Base-by-base conservation (phyloP, 1,284 basidiomycete genomes). In the Trichosporon sp. region DNA sequence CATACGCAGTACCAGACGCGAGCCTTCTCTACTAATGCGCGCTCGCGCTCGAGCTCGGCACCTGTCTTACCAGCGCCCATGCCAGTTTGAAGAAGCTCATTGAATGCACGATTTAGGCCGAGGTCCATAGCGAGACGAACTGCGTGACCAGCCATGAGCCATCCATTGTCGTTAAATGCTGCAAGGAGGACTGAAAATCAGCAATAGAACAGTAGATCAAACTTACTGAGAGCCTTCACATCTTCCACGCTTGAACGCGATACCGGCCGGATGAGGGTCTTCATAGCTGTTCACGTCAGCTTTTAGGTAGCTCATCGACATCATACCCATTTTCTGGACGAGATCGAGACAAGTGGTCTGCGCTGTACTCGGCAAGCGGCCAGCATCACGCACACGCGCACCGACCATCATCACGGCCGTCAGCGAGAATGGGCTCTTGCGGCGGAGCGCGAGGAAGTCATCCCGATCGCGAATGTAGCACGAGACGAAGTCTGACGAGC, bases 51-150 rank as follows among this genome's bases (percentile, higher is more conserved):
- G 79, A 78, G 65, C 85, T 84, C 21, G 81, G 65, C 59, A 5
- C 36, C 76, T 2, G 74, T 77, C 74, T 88, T 88, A 56, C 83
- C 82, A 16, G 83, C 80, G 65, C 83, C 83, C 81, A 85, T 83
- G 77, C 92, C 90, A 27, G 88, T 84, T 69, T 85, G 85, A 32
- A 87, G 79, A 23, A 93, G 81, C 72, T 84, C 85, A 9, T 89
- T 89, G 89, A 91, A 93, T 25, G 90, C 89, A 74, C 89, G 88
- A 76, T 92, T 89, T 83, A 92, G 85, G 36, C 88, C 90, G 31
- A 92, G 81, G 73, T 93, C 91, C 83, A 92, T 87, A 25, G 90
- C 91, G 88, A 93, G 91, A 59, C 91, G 85, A 16, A 92, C 89
- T 16, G 91, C 91, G 80, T 92, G 91, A 2, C 91, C 65, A 8